A percentile compares a stretch with the other conserved stretches of the same genome.
phyloP scores from a whole-genome alignment of 139 green algal species.

The Chlamydomonas sphaeroides region DNA sequence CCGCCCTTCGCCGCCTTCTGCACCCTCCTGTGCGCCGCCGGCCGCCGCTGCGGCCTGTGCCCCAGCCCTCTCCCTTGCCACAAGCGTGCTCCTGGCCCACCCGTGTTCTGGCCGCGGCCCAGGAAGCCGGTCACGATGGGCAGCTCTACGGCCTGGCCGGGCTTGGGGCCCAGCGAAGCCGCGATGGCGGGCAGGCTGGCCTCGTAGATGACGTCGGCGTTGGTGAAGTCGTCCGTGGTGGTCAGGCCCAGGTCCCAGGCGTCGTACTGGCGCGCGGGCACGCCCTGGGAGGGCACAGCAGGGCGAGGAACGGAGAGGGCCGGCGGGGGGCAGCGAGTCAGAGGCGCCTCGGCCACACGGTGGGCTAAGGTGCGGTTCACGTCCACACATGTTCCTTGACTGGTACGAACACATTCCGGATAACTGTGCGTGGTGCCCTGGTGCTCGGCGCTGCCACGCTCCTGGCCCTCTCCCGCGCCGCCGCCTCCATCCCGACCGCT shows the following conservation, averaged over 20 bases:
- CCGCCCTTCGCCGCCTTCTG: too few relatives aligned
- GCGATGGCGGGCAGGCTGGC: constrained; percentile 47
- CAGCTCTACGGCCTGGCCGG: constrained; percentile 58
- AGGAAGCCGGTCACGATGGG: constrained; percentile 97
- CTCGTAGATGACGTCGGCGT: constrained; percentile 76
- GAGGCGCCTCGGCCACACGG: neutral
- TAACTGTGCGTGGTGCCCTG: too few relatives aligned
- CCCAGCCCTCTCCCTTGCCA: too few relatives aligned
- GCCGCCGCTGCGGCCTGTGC: too few relatives aligned
- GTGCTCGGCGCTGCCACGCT: too few relatives aligned
- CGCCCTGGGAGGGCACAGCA: constrained; percentile 48
- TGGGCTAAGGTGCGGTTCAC: neutral
- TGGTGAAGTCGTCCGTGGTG: constrained; percentile 95
- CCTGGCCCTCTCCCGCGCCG: too few relatives aligned
- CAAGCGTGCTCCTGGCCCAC: too few relatives aligned
- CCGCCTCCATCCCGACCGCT: too few relatives aligned
- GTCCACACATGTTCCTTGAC: neutral
- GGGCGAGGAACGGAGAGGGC: neutral
- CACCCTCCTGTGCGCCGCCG: too few relatives aligned
- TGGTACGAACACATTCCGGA: too few relatives aligned
- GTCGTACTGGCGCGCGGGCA: constrained; percentile 86
- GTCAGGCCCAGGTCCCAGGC: constrained; percentile 88
- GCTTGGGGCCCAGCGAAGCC: constrained; percentile 19
- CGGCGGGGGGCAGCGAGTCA: too few relatives aligned
- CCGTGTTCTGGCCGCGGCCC: constrained; percentile 71